Evolutionary conservation across 2,329 filamentous ascomycete genomes (phyloP).

Genomic region (Pyrenochaeta sp.): DNA sequence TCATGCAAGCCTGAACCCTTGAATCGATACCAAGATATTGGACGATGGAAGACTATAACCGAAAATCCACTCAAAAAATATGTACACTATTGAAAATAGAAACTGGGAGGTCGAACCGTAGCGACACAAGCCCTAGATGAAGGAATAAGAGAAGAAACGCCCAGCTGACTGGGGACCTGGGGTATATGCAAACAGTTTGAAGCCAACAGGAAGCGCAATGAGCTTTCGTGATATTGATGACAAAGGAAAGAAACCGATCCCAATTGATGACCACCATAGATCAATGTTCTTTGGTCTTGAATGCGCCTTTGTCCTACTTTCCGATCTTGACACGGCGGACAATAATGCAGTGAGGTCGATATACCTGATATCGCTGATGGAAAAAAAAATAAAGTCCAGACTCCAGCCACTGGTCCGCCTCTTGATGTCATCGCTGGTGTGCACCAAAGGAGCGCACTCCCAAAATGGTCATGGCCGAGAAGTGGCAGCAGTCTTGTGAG

Average conservation of each 20-base stretch:
- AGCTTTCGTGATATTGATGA: conserved; percentile 8
- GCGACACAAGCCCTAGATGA: background rate
- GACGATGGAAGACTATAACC: background rate
- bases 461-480: background rate
- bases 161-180: conserved; percentile 19
- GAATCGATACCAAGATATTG: background rate
- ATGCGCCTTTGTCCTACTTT: conserved; percentile 1
- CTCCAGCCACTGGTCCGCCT: background rate
- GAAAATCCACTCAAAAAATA: conserved; percentile 10
- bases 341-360: conserved; percentile 10
- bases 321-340: conserved; percentile 12
- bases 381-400: background rate
- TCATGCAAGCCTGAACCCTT: conserved; percentile 16
- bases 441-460: background rate
- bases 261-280: background rate
- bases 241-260: conserved; percentile 10
- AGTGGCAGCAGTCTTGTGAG: background rate
- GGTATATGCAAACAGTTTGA: conserved; percentile 34
- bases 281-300: background rate
- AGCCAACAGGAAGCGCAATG: conserved; percentile 20
- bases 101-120: background rate
- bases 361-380: conserved; percentile 17
- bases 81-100: conserved; percentile 4
- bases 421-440: background rate
- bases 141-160: conserved; percentile 1